Percentiles rank a stretch among this genome's conserved stretches.
These are phyloP conservation scores for Penicillium sp. DNA, from an alignment of 2,329 filamentous ascomycete genomes.

Conservation along the genomic window DNA sequence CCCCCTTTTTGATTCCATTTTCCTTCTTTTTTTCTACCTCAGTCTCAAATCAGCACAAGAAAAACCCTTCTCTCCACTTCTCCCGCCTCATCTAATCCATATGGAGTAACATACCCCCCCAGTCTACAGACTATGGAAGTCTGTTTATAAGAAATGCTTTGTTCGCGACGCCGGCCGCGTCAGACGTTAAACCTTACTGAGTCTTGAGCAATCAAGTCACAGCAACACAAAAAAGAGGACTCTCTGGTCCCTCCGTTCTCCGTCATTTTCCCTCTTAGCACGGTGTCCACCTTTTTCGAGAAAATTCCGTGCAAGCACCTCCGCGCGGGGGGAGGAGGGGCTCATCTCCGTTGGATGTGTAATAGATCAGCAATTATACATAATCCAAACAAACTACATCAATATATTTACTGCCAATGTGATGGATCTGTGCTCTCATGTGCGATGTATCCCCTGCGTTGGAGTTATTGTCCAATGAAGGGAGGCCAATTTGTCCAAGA, in stretches of 20 bases:
- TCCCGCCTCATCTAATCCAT: not conserved
- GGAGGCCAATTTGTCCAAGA: not conserved
- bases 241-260: not conserved
- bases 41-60: conserved; percentile 1
- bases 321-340: conserved; percentile 13
- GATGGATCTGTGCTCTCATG: conserved; percentile 2
- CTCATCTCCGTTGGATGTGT: not conserved
- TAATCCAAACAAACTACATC: not conserved
- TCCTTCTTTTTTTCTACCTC: not conserved
- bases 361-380: not conserved
- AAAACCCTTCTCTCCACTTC: not conserved
- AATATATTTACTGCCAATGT: conserved; percentile 1
- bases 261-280: not conserved
- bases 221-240: not conserved
- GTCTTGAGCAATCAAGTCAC: not conserved
- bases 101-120: not conserved
- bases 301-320: conserved; percentile 22
- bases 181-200: not conserved
- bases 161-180: conserved; percentile 3
- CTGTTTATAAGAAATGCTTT: not conserved
- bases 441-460: conserved; percentile 12
- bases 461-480: conserved; percentile 5
- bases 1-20: conserved; percentile 9
- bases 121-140: conserved; percentile 6
- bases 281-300: conserved; percentile 24